Percentiles rank a stretch among this genome's conserved stretches.
Evolutionary conservation across 2,329 filamentous ascomycete species (phyloP).

Genomic region (Pseudogymnoascus sp.): DNA sequence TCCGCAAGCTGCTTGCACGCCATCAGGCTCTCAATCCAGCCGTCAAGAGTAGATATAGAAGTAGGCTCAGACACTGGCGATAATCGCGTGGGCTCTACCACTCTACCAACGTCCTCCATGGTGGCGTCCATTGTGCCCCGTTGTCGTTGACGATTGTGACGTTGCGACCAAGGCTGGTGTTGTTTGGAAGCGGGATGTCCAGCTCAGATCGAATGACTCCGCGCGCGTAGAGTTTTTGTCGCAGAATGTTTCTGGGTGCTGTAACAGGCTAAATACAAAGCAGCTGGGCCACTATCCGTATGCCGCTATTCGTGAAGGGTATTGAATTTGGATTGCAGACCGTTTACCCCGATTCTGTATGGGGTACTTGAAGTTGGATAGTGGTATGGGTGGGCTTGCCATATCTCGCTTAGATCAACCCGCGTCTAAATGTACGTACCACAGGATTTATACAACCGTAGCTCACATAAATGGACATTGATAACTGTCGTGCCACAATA

Average conservation of each 20-base stretch:
- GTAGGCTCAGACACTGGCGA: slow-evolving; percentile 73
- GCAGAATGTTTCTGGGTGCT: not conserved
- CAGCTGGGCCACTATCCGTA: not conserved
- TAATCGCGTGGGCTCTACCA: slow-evolving; percentile 68
- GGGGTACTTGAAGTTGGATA: slow-evolving; percentile 9
- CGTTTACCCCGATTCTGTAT: slow-evolving; percentile 6
- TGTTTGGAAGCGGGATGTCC: slow-evolving; percentile 8
- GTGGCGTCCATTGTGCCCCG: slow-evolving; percentile 73
- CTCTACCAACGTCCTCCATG: slow-evolving; percentile 95
- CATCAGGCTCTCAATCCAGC: slow-evolving; percentile 99
- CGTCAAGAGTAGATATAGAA: slow-evolving; percentile 85
- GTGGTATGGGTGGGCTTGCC: slow-evolving; percentile 8
- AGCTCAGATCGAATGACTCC: slow-evolving; percentile 3
- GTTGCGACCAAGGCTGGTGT: slow-evolving; percentile 8
- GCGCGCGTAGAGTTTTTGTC: not conserved
- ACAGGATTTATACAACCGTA: not conserved
- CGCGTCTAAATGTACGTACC: slow-evolving; percentile 8
- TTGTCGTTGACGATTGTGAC: slow-evolving; percentile 10
- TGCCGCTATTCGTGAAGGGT: slow-evolving; percentile 5
- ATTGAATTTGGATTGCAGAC: slow-evolving; percentile 4
- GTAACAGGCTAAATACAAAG: not conserved
- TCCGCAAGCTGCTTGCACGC: slow-evolving; percentile 96
- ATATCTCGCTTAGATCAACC: slow-evolving; percentile 10
- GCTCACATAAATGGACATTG: not conserved
- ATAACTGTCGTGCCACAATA: not conserved